These are phyloP conservation scores for Takashimella tepidaria DNA, from an alignment of 1,284 basidiomycete species.

Conservation along the genomic window DNA sequence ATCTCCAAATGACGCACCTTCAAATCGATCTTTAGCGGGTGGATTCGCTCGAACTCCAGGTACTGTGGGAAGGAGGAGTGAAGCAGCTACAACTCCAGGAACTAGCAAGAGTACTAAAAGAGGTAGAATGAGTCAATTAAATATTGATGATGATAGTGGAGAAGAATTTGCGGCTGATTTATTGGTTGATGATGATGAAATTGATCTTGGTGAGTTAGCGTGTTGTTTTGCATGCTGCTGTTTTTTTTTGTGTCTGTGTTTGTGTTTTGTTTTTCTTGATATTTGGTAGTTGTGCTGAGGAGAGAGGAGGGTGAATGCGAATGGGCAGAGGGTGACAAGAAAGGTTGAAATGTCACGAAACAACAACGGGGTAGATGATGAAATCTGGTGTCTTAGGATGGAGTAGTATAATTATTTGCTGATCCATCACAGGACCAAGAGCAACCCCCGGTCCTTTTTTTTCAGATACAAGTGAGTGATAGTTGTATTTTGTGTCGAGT, in stretches of 20 bases:
- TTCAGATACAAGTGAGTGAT: slow-evolving; percentile 9
- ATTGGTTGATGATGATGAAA: slow-evolving; percentile 30
- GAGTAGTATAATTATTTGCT: too few species aligned
- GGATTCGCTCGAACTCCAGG: not conserved
- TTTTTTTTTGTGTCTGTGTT: not conserved
- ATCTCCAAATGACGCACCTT: slow-evolving; percentile 17
- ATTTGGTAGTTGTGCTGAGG: not conserved
- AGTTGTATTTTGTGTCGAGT: too few species aligned
- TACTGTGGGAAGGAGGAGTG: slow-evolving; percentile 56
- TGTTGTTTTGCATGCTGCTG: not conserved
- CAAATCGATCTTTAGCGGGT: not conserved
- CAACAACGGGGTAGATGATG: too few species aligned
- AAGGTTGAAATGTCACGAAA: too few species aligned
- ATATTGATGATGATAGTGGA: slow-evolving; percentile 43
- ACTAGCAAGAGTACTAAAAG: slow-evolving; percentile 15
- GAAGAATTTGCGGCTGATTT: slow-evolving; percentile 59
- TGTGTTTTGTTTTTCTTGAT: too few species aligned
- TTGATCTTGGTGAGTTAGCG: not conserved
- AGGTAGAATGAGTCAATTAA: slow-evolving; percentile 22
- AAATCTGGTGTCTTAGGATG: too few species aligned
- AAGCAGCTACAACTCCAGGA: slow-evolving; percentile 46
- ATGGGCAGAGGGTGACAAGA: not conserved
- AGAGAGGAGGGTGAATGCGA: not conserved
- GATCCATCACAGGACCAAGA: not conserved
- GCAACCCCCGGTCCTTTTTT: slow-evolving; percentile 4